These are phyloP conservation scores for Oxalis stricta DNA, from an alignment of 441 rosid genomes.

Conservation along the genomic window DNA sequence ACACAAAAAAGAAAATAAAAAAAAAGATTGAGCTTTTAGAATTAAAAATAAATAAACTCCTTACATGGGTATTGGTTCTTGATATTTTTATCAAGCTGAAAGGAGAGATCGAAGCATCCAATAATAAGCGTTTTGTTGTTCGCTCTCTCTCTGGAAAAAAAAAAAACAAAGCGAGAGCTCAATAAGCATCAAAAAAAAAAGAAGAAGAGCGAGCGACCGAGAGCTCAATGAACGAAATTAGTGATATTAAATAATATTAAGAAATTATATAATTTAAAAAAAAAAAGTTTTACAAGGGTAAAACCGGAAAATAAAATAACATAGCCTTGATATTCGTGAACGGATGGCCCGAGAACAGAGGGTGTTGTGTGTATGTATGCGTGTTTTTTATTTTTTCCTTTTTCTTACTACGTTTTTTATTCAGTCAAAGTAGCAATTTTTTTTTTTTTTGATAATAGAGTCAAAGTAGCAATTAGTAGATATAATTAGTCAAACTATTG, in stretches of 20 bases:
- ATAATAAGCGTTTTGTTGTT: constrained; percentile 15
- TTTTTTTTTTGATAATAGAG: too few species aligned
- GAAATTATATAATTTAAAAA: not conserved
- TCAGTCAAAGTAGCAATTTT: too few species aligned
- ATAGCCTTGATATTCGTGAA: constrained; percentile 39
- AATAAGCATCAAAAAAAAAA: constrained; percentile 13
- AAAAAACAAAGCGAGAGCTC: constrained; percentile 22
- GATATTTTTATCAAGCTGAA: constrained; percentile 19
- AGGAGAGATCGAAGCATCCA: constrained; percentile 34
- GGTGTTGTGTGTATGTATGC: constrained; percentile 9
- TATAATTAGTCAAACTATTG: too few species aligned
- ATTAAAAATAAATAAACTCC: constrained; percentile 5
- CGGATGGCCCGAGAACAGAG: constrained; percentile 55
- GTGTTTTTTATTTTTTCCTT: not conserved
- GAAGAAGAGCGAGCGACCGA: too few species aligned
- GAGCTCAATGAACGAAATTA: not conserved
- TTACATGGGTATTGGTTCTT: constrained; percentile 30
- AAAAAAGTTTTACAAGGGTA: constrained; percentile 15
- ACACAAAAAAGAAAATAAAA: too few species aligned
- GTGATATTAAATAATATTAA: not conserved
- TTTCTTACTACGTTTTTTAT: too few species aligned
- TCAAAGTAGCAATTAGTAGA: too few species aligned
- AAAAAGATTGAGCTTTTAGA: not conserved
- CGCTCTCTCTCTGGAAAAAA: constrained; percentile 10
- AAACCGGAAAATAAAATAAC: constrained; percentile 22